Percentiles rank a stretch among this genome's conserved stretches.
Conservation (phyloP, 1,284 basidiomycete genomes). For the Malassezia sp. region DNA sequence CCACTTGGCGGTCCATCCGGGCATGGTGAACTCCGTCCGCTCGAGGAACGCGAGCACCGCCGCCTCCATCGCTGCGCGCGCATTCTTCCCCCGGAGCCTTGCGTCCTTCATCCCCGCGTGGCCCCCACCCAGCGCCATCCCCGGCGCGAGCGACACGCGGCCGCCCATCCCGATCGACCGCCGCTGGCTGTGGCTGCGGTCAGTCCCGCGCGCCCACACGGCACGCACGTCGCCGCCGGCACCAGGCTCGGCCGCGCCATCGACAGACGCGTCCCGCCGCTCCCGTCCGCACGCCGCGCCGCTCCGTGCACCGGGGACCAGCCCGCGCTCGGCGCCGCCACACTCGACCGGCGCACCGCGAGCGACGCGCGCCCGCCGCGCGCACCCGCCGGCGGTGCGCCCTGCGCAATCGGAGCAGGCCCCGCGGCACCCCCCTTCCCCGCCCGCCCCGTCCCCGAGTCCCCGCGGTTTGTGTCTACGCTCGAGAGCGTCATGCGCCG, state of each 20-base stretch:
- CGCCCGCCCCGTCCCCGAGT: background rate
- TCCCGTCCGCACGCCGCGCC: too few relatives aligned
- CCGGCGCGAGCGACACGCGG: slow-evolving; percentile 12
- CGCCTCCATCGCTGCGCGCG: slow-evolving; percentile 27
- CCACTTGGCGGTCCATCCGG: slow-evolving; percentile 30
- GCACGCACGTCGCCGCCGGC: too few relatives aligned
- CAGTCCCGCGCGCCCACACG: too few relatives aligned
- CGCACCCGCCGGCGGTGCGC: slow-evolving; percentile 4
- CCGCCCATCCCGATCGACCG: slow-evolving; percentile 9
- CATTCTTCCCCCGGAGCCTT: slow-evolving; percentile 13
- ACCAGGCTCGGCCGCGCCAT: slow-evolving; percentile 1
- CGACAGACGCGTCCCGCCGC: background rate
- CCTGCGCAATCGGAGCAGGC: background rate
- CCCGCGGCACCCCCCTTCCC: background rate
- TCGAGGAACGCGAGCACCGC: slow-evolving; percentile 32
- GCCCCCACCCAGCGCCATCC: background rate
- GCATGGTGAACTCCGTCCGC: slow-evolving; percentile 34
- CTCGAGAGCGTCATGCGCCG: slow-evolving; percentile 33
- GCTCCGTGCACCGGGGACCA: background rate
- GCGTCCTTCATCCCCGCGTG: slow-evolving; percentile 29
- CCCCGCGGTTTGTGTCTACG: slow-evolving; percentile 26
- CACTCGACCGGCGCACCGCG: slow-evolving; percentile 9
- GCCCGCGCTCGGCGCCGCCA: slow-evolving; percentile 2
- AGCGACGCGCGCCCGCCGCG: slow-evolving; percentile 8
- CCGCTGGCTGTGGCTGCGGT: too few relatives aligned